Percentiles rank a stretch among this genome's conserved stretches.
Conservation (phyloP, 148 eudicot genomes). For the Persicaria tinctoria region DNA sequence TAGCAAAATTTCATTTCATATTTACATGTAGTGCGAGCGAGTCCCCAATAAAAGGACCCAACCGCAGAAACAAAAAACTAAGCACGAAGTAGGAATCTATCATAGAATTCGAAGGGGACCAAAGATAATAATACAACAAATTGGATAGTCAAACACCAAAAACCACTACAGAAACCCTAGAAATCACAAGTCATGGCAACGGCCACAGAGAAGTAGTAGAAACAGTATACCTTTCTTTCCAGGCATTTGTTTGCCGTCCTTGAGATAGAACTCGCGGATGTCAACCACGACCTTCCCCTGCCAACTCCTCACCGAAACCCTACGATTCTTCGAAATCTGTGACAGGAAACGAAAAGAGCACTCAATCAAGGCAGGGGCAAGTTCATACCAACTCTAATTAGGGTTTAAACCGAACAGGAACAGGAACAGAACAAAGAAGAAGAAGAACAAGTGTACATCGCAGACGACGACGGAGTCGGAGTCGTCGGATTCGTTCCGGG, state of each 20-base stretch:
- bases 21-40: too few species aligned
- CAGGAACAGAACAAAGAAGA: not conserved
- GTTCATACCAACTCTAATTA: not conserved
- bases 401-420: not conserved
- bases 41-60: too few species aligned
- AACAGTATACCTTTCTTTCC: slow-evolving; percentile 60
- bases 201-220: too few species aligned
- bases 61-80: not conserved
- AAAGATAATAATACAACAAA: not conserved
- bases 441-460: slow-evolving; percentile 26
- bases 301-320: slow-evolving; percentile 76
- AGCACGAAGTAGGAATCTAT: not conserved
- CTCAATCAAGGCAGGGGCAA: not conserved
- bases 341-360: slow-evolving; percentile 3
- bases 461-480: slow-evolving; percentile 36
- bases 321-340: slow-evolving; percentile 71
- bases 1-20: too few species aligned
- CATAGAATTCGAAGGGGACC: not conserved
- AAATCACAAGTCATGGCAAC: too few species aligned
- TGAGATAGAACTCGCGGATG: slow-evolving; percentile 67
- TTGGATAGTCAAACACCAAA: not conserved
- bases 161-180: not conserved
- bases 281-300: slow-evolving; percentile 62
- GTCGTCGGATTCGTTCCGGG: slow-evolving; percentile 23
- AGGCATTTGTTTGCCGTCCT: slow-evolving; percentile 78